phyloP scores from a whole-genome alignment of 2,329 filamentous ascomycete genomes.

The Elsinoe arachidis region DNA sequence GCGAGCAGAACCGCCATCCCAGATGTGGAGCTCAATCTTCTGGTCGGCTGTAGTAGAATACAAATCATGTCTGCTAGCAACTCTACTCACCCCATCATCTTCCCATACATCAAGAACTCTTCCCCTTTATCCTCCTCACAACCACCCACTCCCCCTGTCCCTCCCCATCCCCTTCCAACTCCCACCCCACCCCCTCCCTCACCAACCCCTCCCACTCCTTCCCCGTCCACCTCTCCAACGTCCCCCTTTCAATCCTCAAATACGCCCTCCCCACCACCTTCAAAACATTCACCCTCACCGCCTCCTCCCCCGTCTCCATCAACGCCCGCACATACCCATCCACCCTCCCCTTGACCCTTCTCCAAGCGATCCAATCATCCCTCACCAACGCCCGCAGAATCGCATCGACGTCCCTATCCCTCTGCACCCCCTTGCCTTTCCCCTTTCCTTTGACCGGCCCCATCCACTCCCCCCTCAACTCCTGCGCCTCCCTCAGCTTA shows the following conservation, averaged over 20 bases:
- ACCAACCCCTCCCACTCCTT: conserved; percentile 65
- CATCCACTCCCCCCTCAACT: conserved; percentile 50
- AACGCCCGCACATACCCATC: conserved; percentile 73
- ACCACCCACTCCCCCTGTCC: conserved; percentile 46
- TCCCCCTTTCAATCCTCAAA: conserved; percentile 58
- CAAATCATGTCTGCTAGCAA: too few relatives aligned
- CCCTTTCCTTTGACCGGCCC: conserved; percentile 56
- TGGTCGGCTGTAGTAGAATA: too few relatives aligned
- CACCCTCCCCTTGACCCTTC: conserved; percentile 59
- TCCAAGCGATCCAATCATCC: conserved; percentile 77
- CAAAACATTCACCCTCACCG: conserved; percentile 66
- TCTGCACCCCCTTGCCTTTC: conserved; percentile 60
- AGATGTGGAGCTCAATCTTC: not conserved
- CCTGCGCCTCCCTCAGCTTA: conserved; percentile 65
- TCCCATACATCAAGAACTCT: conserved; percentile 15
- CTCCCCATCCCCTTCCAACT: conserved; percentile 51
- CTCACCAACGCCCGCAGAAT: conserved; percentile 63
- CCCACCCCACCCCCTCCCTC: conserved; percentile 74
- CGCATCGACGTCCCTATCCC: conserved; percentile 59
- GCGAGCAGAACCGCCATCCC: too few relatives aligned
- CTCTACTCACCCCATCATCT: not conserved
- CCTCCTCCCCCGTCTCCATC: conserved; percentile 70
- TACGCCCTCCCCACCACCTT: conserved; percentile 84
- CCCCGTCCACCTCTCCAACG: conserved; percentile 61
- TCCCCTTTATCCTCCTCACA: conserved; percentile 56